A percentile compares a stretch with the other conserved stretches of the same genome.
These are phyloP conservation scores for Coprinopsis marcescibilis DNA, from an alignment of 768 basidiomycete species.

Conservation along the genomic window DNA sequence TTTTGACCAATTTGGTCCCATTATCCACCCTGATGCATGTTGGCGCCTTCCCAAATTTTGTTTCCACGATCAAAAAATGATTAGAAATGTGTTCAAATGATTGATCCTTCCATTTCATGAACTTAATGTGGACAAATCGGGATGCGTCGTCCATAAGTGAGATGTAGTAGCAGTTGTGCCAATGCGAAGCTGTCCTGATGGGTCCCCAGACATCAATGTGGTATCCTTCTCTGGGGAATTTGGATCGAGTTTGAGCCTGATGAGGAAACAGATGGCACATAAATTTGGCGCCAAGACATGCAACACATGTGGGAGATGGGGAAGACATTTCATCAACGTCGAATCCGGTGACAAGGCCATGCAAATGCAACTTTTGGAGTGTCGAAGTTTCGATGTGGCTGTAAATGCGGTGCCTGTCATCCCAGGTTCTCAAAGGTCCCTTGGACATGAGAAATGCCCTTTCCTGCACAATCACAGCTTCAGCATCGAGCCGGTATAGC, in stretches of 20 bases:
- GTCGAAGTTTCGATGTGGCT: conserved; percentile 4
- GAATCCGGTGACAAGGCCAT: conserved; percentile 1
- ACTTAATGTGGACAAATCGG: conserved; percentile 18
- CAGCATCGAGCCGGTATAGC: conserved; percentile 7
- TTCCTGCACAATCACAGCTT: not conserved
- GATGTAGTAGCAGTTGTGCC: conserved; percentile 22
- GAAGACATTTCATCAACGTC: conserved; percentile 5
- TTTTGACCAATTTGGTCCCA: conserved; percentile 19
- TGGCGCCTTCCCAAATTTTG: conserved; percentile 13
- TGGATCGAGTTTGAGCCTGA: conserved; percentile 15
- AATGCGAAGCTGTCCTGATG: conserved; percentile 17
- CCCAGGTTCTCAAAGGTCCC: not conserved
- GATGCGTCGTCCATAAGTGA: conserved; percentile 30
- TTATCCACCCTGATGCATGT: conserved; percentile 17
- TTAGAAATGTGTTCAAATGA: conserved; percentile 17
- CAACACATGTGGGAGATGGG: conserved; percentile 18
- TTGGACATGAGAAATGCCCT: not conserved
- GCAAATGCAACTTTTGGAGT: not conserved
- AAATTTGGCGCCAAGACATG: conserved; percentile 26
- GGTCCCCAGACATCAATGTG: conserved; percentile 36
- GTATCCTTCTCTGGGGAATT: conserved; percentile 25
- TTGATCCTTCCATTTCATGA: conserved; percentile 25
- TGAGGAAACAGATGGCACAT: conserved; percentile 21
- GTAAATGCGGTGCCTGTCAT: conserved; percentile 1
- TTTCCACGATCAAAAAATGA: conserved; percentile 17